Conservation (phyloP, 305 asterid species). For the Lippia alba region DNA sequence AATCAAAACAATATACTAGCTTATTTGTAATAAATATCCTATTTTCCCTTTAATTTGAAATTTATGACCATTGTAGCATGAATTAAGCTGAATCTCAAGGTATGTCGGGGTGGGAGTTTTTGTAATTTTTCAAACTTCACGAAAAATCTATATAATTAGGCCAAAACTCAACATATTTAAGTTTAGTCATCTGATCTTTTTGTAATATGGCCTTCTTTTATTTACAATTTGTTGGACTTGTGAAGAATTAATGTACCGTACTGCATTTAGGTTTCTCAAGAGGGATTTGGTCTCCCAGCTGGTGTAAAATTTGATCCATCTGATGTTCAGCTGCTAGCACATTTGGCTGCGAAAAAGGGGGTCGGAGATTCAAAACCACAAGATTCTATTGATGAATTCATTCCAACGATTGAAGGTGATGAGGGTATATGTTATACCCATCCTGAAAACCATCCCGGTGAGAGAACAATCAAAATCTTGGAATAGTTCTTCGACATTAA, state of each 20-base stretch:
- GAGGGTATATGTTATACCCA: constrained; percentile 87
- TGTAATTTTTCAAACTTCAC: too few relatives aligned
- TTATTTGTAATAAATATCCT: too few relatives aligned
- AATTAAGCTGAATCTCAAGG: too few relatives aligned
- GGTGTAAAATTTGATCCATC: constrained; percentile 93
- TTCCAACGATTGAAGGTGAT: constrained; percentile 71
- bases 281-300: constrained; percentile 82
- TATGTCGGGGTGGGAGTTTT: too few relatives aligned
- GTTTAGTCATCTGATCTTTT: too few relatives aligned
- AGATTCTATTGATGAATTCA: constrained; percentile 70
- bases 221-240: not conserved
- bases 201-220: not conserved
- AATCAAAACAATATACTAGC: too few relatives aligned
- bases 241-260: not conserved
- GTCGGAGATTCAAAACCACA: constrained; percentile 57
- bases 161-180: too few relatives aligned
- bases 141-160: too few relatives aligned
- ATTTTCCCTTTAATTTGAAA: too few relatives aligned
- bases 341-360: constrained; percentile 81
- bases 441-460: constrained; percentile 98
- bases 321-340: constrained; percentile 75
- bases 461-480: constrained; percentile 22
- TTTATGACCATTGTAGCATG: too few relatives aligned
- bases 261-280: constrained; percentile 56
- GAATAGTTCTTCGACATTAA: too few relatives aligned